Percentiles rank a stretch among this genome's conserved stretches.
Conservation (phyloP, 331 rosid genomes). For the Arachis monticola region DNA sequence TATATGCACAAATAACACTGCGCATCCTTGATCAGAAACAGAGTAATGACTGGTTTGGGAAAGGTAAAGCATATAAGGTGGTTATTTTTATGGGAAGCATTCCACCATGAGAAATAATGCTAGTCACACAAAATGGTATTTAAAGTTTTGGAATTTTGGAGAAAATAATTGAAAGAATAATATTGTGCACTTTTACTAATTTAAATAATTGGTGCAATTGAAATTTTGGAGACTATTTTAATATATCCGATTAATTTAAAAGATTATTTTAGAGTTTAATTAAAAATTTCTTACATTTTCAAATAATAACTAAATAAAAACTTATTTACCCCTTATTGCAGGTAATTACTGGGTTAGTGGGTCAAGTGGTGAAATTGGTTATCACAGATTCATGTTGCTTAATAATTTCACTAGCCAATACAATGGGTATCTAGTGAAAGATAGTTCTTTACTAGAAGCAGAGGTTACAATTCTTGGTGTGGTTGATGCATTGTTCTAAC, state of each 20-base stretch:
- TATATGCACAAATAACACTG: constrained; percentile 50
- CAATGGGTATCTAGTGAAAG: constrained; percentile 45
- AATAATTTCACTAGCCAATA: constrained; percentile 27
- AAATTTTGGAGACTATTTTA: too few species aligned
- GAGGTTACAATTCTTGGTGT: constrained; percentile 60
- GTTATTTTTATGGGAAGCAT: constrained; percentile 1
- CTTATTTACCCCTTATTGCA: constrained; percentile 35
- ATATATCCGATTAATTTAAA: too few species aligned
- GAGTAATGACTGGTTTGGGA: constrained; percentile 16
- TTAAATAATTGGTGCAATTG: too few species aligned
- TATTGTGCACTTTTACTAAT: too few species aligned
- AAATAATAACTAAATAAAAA: too few species aligned
- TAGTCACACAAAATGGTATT: too few species aligned
- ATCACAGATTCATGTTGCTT: constrained; percentile 38
- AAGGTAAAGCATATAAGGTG: constrained; percentile 44
- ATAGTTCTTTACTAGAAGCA: constrained; percentile 50
- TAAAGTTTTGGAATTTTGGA: too few species aligned
- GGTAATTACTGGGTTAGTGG: constrained; percentile 57
- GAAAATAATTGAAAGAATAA: too few species aligned
- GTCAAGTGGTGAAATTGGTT: constrained; percentile 43
- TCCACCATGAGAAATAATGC: not conserved
- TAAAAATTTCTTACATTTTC: too few species aligned
- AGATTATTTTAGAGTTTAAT: too few species aligned
- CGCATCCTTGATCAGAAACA: constrained; percentile 52
- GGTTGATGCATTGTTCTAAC: constrained; percentile 39